A percentile compares a stretch with the other conserved stretches of the same genome.
phyloP scores from a whole-genome alignment of 352 stramenopile genomes.

The Paralagenidium karlingii region DNA sequence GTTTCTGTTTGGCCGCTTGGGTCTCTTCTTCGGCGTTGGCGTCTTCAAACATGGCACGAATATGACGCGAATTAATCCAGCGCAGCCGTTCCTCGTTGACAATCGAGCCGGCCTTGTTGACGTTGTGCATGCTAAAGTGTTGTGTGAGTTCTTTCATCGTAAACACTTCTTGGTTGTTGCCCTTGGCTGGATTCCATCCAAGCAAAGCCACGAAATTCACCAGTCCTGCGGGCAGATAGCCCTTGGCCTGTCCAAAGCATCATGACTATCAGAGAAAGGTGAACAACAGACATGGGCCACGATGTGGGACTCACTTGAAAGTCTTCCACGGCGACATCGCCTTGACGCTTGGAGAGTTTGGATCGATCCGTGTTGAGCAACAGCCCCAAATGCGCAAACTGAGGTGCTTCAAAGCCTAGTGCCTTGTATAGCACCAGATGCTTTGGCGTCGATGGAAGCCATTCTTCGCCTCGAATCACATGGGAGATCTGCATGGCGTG shows the following conservation, averaged over 20 bases:
- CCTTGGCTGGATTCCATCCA: constrained; percentile 91
- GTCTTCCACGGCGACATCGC: constrained; percentile 94
- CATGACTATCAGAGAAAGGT: neutral
- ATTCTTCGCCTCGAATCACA: constrained; percentile 95
- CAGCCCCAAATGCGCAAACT: constrained; percentile 86
- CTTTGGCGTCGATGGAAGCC: constrained; percentile 86
- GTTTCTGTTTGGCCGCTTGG: too few relatives aligned
- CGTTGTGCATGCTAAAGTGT: constrained; percentile 74
- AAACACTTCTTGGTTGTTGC: constrained; percentile 97
- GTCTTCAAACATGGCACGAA: constrained; percentile 57
- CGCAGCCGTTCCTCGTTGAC: constrained; percentile 77
- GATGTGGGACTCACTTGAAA: constrained; percentile 69
- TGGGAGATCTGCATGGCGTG: constrained; percentile 95
- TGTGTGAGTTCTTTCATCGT: constrained; percentile 83
- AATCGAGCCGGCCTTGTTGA: constrained; percentile 83
- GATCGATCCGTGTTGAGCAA: constrained; percentile 96
- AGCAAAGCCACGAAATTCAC: constrained; percentile 98
- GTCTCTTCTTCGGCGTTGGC: constrained; percentile 16
- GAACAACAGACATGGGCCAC: neutral
- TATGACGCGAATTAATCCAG: constrained; percentile 85
- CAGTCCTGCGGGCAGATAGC: constrained; percentile 91
- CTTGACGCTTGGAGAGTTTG: constrained; percentile 98
- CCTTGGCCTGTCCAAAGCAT: constrained; percentile 64
- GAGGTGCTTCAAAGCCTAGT: constrained; percentile 57
- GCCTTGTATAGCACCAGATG: constrained; percentile 86